Evolutionary conservation across 192 early-diverging fungal species (phyloP).

Genomic region (Obelidium mucronatum): DNA sequence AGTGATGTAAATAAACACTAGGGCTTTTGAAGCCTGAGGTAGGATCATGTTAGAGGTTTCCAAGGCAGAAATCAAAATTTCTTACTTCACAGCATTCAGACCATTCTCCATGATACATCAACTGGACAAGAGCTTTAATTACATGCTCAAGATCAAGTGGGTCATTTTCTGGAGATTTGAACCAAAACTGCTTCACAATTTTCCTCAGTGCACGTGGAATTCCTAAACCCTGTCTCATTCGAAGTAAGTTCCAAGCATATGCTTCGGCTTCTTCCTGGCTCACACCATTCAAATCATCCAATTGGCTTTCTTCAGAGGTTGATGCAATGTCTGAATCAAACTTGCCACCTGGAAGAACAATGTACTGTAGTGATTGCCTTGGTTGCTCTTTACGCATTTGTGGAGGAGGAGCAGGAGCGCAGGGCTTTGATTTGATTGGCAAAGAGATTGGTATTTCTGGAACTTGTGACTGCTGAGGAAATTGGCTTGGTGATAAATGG

Average conservation of each 20-base stretch:
- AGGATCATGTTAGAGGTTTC: neutral
- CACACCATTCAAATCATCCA: conserved; percentile 27
- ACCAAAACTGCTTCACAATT: conserved; percentile 37
- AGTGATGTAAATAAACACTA: conserved; percentile 48
- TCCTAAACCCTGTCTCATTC: conserved; percentile 10
- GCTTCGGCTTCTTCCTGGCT: conserved; percentile 32
- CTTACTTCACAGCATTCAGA: conserved; percentile 43
- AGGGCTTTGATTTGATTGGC: neutral
- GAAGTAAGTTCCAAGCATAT: conserved; percentile 51
- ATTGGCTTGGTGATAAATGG: no score
- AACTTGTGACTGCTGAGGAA: no score
- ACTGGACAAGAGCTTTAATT: conserved; percentile 36
- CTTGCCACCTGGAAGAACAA: no score
- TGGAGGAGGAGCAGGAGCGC: neutral
- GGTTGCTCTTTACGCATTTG: no score
- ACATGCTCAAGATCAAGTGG: conserved; percentile 42
- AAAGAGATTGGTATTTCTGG: no score
- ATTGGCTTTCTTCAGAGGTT: neutral
- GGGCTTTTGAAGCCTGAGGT: conserved; percentile 48
- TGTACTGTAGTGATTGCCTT: neutral
- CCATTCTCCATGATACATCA: conserved; percentile 43
- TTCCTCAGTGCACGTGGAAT: conserved; percentile 31
- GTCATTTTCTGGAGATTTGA: conserved; percentile 11
- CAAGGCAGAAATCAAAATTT: neutral
- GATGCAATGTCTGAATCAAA: neutral